Evolutionary conservation across 2,329 filamentous ascomycete genomes (phyloP).

Genomic region (Hymenoscyphus occultus): DNA sequence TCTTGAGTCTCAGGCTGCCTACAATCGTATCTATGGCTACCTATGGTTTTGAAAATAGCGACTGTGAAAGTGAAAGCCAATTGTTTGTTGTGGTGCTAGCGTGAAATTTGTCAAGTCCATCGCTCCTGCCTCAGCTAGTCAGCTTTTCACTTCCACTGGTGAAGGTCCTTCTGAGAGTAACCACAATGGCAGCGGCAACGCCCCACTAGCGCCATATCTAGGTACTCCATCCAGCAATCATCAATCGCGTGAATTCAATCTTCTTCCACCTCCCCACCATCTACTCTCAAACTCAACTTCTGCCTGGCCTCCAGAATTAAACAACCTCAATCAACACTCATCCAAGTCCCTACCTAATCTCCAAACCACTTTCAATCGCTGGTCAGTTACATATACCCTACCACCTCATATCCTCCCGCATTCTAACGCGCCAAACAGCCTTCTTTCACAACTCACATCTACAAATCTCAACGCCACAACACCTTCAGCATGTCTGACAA

Average conservation of each 20-base stretch:
- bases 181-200: too few relatives aligned
- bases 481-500: slow-evolving; percentile 40
- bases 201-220: slow-evolving; percentile 11
- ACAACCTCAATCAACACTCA: background rate
- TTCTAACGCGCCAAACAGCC: slow-evolving; percentile 21
- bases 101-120: too few relatives aligned
- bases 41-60: too few relatives aligned
- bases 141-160: too few relatives aligned
- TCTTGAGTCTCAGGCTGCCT: too few relatives aligned
- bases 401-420: background rate
- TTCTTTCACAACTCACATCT: slow-evolving; percentile 7
- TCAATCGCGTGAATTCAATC: slow-evolving; percentile 10
- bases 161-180: too few relatives aligned
- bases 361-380: background rate
- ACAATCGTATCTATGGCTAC: too few relatives aligned
- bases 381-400: slow-evolving; percentile 12
- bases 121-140: too few relatives aligned
- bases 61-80: too few relatives aligned
- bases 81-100: too few relatives aligned
- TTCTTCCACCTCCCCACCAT: slow-evolving; percentile 13
- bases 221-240: too few relatives aligned
- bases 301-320: slow-evolving; percentile 7
- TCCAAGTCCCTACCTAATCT: background rate
- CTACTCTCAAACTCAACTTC: slow-evolving; percentile 11
- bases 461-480: slow-evolving; percentile 4